Evolutionary conservation across 1,284 basidiomycete genomes (phyloP).

Genomic region (Irpex sp.): DNA sequence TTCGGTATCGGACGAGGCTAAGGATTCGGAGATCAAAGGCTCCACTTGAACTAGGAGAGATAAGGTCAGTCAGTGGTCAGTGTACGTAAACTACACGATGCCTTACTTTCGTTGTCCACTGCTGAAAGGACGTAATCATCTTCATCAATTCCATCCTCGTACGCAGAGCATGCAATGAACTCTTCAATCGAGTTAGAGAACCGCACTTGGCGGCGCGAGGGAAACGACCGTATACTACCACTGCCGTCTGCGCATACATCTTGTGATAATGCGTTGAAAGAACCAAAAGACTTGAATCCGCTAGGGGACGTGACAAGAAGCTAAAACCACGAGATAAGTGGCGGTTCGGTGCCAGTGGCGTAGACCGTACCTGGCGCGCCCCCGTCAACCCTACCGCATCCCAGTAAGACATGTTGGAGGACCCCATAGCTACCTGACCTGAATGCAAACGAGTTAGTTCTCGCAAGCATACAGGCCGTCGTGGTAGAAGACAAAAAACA

Average conservation of each 20-base stretch:
- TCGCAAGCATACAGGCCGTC: not conserved
- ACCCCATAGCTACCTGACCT: not conserved
- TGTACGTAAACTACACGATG: too few relatives aligned
- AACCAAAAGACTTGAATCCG: not conserved
- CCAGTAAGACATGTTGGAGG: not conserved
- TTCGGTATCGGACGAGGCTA: not conserved
- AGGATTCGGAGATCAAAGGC: not conserved
- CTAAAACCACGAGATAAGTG: not conserved
- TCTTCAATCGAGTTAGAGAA: not conserved
- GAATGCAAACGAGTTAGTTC: not conserved
- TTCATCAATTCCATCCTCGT: not conserved
- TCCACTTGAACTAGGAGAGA: not conserved
- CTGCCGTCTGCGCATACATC: not conserved
- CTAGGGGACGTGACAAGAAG: not conserved
- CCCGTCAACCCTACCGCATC: not conserved
- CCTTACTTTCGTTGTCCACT: not conserved
- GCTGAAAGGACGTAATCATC: not conserved
- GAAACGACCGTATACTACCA: not conserved
- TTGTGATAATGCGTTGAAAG: not conserved
- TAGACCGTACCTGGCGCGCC: not conserved
- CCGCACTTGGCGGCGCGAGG: not conserved
- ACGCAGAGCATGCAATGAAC: not conserved
- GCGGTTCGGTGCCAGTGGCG: not conserved
- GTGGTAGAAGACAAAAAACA: too few relatives aligned
- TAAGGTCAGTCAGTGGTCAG: not conserved